Conservation (phyloP, 495 filamentous ascomycete species). For the Talaromyces wortmannii region DNA sequence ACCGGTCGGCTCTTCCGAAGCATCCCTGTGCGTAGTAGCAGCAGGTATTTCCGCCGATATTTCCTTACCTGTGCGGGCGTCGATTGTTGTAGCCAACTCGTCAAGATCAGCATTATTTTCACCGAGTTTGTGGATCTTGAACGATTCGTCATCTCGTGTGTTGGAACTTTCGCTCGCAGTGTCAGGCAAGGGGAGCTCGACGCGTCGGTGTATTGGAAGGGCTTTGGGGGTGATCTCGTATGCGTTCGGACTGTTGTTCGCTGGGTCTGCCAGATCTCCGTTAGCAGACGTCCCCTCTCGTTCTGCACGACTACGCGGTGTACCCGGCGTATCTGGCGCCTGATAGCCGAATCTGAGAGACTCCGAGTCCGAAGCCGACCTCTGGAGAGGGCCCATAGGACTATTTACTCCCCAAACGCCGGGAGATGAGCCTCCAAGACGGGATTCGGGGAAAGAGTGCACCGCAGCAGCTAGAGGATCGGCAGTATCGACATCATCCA, state of each 20-base stretch:
- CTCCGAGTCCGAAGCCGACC: conserved; percentile 45
- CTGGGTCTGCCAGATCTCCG: conserved; percentile 1
- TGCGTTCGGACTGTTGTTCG: conserved; percentile 6
- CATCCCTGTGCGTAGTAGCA: neutral
- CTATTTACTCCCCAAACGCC: conserved; percentile 64
- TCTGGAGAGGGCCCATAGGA: conserved; percentile 59
- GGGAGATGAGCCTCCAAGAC: conserved; percentile 36
- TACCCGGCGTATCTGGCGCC: conserved; percentile 25
- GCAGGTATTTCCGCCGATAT: conserved; percentile 17
- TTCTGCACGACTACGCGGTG: conserved; percentile 12
- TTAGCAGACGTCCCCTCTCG: conserved; percentile 24
- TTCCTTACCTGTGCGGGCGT: conserved; percentile 32
- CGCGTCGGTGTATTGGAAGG: conserved; percentile 21
- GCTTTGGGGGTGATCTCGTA: conserved; percentile 25
- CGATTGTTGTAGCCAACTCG: conserved; percentile 30
- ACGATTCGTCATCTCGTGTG: conserved; percentile 4
- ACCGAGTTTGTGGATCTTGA: neutral
- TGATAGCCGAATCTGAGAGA: conserved; percentile 14
- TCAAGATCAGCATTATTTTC: conserved; percentile 11
- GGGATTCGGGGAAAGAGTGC: conserved; percentile 33
- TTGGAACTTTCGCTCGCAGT: conserved; percentile 38
- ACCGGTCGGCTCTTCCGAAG: neutral
- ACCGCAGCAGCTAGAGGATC: conserved; percentile 30
- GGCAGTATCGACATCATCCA: conserved; percentile 27
- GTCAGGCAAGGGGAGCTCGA: conserved; percentile 32